phyloP scores from a whole-genome alignment of 2,329 filamentous ascomycete genomes.

The Xylaria sp. region DNA sequence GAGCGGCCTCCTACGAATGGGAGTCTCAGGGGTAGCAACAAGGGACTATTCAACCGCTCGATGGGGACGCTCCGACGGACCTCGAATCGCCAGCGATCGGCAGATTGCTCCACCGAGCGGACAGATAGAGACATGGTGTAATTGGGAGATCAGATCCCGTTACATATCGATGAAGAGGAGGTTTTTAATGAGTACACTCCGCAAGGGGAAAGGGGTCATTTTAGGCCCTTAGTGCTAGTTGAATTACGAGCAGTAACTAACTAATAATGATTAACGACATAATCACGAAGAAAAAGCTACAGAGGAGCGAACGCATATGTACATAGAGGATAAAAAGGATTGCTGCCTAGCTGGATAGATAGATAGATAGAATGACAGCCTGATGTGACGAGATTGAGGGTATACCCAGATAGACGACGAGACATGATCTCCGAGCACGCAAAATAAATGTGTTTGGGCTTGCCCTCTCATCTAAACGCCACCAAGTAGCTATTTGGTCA shows the following conservation, averaged over 20 bases:
- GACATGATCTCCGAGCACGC: not conserved
- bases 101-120: conserved; percentile 26
- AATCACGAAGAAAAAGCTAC: conserved; percentile 14
- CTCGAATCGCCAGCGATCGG: conserved; percentile 19
- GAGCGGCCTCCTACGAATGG: conserved; percentile 39
- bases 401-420: conserved; percentile 20
- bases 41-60: conserved; percentile 41
- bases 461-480: not conserved
- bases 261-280: conserved; percentile 31
- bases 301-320: not conserved
- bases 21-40: conserved; percentile 36
- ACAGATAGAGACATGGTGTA: conserved; percentile 43
- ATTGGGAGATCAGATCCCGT: not conserved
- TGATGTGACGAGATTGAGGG: conserved; percentile 5
- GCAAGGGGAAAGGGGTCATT: not conserved
- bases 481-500: not conserved
- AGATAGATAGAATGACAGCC: conserved; percentile 15
- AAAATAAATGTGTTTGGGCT: not conserved
- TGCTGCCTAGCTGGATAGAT: conserved; percentile 4
- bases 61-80: conserved; percentile 40
- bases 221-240: not conserved
- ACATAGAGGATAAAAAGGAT: not conserved
- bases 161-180: not conserved
- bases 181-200: not conserved
- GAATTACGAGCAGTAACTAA: not conserved